A percentile compares a stretch with the other conserved stretches of the same genome.
Evolutionary conservation across 495 filamentous ascomycete genomes (phyloP).

Genomic region (Xylaria longipes): DNA sequence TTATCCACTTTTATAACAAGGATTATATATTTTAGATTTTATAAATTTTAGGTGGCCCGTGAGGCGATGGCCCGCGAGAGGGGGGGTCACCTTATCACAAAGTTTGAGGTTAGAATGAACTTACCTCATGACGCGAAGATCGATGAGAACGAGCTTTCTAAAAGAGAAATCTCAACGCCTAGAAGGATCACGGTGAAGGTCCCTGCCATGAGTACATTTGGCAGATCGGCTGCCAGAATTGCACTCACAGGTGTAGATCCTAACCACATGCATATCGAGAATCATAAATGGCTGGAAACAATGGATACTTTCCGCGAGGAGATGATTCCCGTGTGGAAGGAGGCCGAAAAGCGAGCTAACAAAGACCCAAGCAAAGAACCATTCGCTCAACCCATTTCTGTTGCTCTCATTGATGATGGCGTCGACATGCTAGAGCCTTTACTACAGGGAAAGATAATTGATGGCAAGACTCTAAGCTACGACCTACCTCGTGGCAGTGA

Average conservation of each 20-base stretch:
- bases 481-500: background rate
- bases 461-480: conserved; percentile 10
- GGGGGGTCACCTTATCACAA: too few relatives aligned
- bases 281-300: conserved; percentile 7
- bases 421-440: conserved; percentile 3
- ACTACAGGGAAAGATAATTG: background rate
- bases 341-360: background rate
- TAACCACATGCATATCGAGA: background rate
- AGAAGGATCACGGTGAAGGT: background rate
- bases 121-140: background rate
- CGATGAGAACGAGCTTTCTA: background rate
- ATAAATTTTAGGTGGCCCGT: too few relatives aligned
- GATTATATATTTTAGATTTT: too few relatives aligned
- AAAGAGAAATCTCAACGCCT: background rate
- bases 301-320: conserved; percentile 1
- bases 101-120: background rate
- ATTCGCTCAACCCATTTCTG: background rate
- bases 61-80: too few relatives aligned
- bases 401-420: conserved; percentile 14
- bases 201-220: background rate
- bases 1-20: too few relatives aligned
- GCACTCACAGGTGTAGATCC: background rate
- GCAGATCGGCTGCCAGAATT: background rate
- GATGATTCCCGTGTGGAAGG: background rate
- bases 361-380: background rate